Base-by-base conservation (phyloP, 108 stramenopile genomes). In the Bacterosira constricta region DNA sequence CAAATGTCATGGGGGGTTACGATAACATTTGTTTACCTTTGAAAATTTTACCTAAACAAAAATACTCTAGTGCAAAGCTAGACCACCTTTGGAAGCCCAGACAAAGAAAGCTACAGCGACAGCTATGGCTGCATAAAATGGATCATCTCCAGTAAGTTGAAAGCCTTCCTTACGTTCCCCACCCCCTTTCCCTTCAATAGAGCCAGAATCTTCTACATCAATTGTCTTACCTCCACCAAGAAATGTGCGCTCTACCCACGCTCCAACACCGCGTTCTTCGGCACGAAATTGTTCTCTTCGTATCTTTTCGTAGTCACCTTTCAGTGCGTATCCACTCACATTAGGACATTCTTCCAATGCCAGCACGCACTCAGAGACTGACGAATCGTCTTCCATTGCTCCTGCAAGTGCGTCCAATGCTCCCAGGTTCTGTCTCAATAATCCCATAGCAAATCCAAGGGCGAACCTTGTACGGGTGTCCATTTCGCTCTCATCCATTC, bases 391-490 rank as follows among this genome's bases (percentile, higher is more conserved):
- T 52, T 88, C 89, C 93, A 94, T 94, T 56, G 81, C 85, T 13
- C 82, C 86, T 0, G 88, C 87, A 11, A 94, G 54, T 7, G 75
- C 89, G 81, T 94, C 93, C 46, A 94, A 61, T n/a, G 85, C 89
- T 31, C 89, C 90, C 31, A 94, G 58, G 63, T 94, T 84, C 8
- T 78, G 61, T 21, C 93, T 79, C 9, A 94, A 63, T 39, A 91
- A 82, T 7, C 79, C 84, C 82, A 91, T 91, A n/a, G 88, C 86
- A 64, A 69, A 94, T 32, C 90, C 93, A 23, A 94, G 53, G 0
- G 90, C 81, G 63, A 82, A 94, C 12, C 90, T 82, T 49, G 91
- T 86, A 38, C 90, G 74, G 68, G 87, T 91, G 27, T 90, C 88
- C 75, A 84, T 86, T 21, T 89, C 90, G 63, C 72, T 80, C 51